A percentile compares a stretch with the other conserved stretches of the same genome.
Conservation (phyloP, 2,329 filamentous ascomycete species). For the Penicillium corylophilum region DNA sequence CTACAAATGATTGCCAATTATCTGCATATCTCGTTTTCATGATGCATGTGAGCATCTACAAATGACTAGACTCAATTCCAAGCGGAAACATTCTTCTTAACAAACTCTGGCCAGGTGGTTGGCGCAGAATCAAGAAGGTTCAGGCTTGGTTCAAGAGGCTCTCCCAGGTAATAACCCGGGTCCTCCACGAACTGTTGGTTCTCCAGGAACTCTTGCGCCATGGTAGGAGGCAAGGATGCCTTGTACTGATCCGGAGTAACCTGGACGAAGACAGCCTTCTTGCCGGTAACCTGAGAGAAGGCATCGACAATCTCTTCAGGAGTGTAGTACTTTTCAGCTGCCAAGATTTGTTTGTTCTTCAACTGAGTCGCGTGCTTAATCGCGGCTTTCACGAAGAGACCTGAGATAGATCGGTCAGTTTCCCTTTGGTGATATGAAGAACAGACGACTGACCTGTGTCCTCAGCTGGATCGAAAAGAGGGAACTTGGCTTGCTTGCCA, state of each 20-base stretch:
- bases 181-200: slow-evolving; percentile 55
- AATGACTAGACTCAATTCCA: slow-evolving; percentile 1
- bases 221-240: slow-evolving; percentile 20
- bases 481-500: slow-evolving; percentile 5
- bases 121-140: slow-evolving; percentile 27
- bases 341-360: slow-evolving; percentile 47
- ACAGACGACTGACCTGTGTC: slow-evolving; percentile 49
- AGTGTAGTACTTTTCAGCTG: slow-evolving; percentile 43
- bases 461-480: slow-evolving; percentile 10
- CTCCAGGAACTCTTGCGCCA: slow-evolving; percentile 52
- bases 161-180: slow-evolving; percentile 55
- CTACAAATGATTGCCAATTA: too few relatives aligned
- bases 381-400: slow-evolving; percentile 30
- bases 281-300: slow-evolving; percentile 43
- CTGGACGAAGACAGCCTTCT: slow-evolving; percentile 29
- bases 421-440: slow-evolving; percentile 13
- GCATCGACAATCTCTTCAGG: slow-evolving; percentile 41
- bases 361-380: slow-evolving; percentile 44
- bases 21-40: too few relatives aligned
- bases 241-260: slow-evolving; percentile 28
- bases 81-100: slow-evolving; percentile 17
- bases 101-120: slow-evolving; percentile 27
- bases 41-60: too few relatives aligned
- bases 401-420: neutral
- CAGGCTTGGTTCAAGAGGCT: slow-evolving; percentile 24